These are phyloP conservation scores for Saccharomyces hybrid DNA, from an alignment of 1,139 yeast genomes.

Conservation along the genomic window DNA sequence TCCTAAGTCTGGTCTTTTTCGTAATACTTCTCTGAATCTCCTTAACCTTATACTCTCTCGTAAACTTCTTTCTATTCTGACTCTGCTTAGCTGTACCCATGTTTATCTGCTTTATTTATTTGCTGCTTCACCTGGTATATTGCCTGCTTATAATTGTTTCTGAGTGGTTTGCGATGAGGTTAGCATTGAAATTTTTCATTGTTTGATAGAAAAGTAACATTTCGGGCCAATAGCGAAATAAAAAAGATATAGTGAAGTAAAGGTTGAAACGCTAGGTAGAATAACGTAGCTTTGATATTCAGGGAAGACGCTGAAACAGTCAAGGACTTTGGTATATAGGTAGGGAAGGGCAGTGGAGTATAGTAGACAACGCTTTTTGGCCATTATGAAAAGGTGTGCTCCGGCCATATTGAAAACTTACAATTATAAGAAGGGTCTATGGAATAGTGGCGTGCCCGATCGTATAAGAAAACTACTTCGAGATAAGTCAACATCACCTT, in stretches of 20 bases:
- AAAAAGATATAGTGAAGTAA: not conserved
- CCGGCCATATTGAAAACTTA: not conserved
- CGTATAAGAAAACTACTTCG: constrained; percentile 8
- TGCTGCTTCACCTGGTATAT: not conserved
- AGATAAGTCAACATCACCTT: constrained; percentile 5
- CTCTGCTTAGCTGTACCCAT: constrained; percentile 22
- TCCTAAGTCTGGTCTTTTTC: constrained; percentile 77
- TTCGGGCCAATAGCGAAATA: not conserved
- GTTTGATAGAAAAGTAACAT: constrained; percentile 1
- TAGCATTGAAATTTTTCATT: not conserved
- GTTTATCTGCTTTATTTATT: not conserved
- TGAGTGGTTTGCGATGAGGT: constrained; percentile 6
- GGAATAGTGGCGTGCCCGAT: constrained; percentile 9
- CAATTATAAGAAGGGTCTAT: constrained; percentile 1
- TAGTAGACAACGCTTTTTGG: constrained; percentile 7
- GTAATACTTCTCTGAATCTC: constrained; percentile 72
- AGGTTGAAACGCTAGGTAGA: not conserved
- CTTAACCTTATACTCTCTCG: constrained; percentile 30
- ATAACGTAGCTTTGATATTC: not conserved
- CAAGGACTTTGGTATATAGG: not conserved
- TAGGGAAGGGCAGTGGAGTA: not conserved
- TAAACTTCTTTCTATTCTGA: constrained; percentile 24
- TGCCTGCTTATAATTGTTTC: not conserved
- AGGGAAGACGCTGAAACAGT: not conserved
- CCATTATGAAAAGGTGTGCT: constrained; percentile 7